A percentile compares a stretch with the other conserved stretches of the same genome.
These are phyloP conservation scores for Aquilaria yunnanensis DNA, from an alignment of 345 rosid species.

Conservation along the genomic window DNA sequence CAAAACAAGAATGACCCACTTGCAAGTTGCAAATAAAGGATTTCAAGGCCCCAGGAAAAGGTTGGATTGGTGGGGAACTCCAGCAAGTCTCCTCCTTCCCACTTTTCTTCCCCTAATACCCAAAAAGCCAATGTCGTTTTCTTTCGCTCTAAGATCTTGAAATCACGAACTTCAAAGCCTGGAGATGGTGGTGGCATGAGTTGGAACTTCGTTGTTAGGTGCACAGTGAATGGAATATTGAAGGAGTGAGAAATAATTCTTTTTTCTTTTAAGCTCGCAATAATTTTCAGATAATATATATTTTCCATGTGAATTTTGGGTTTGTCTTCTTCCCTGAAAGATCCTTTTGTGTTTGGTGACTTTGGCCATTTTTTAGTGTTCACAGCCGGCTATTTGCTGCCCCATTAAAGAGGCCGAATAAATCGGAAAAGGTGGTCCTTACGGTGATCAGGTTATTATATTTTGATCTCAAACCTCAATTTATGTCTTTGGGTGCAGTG, in stretches of 20 bases:
- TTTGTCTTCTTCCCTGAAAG: too few relatives aligned
- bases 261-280: neutral
- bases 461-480: too few relatives aligned
- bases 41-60: conserved; percentile 36
- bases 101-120: neutral
- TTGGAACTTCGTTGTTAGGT: neutral
- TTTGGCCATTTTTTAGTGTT: too few relatives aligned
- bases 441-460: too few relatives aligned
- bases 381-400: too few relatives aligned
- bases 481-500: too few relatives aligned
- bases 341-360: too few relatives aligned
- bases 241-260: neutral
- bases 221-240: neutral
- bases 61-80: conserved; percentile 24
- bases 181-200: neutral
- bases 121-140: neutral
- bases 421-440: too few relatives aligned
- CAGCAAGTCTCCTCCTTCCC: neutral
- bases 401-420: too few relatives aligned
- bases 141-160: neutral
- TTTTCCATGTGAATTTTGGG: neutral
- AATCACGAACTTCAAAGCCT: neutral
- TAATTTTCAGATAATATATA: too few relatives aligned
- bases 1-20: conserved; percentile 28
- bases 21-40: conserved; percentile 24